A percentile compares a stretch with the other conserved stretches of the same genome.
Conservation (phyloP, 306 rosid species). For the Dryas alaskensis region DNA sequence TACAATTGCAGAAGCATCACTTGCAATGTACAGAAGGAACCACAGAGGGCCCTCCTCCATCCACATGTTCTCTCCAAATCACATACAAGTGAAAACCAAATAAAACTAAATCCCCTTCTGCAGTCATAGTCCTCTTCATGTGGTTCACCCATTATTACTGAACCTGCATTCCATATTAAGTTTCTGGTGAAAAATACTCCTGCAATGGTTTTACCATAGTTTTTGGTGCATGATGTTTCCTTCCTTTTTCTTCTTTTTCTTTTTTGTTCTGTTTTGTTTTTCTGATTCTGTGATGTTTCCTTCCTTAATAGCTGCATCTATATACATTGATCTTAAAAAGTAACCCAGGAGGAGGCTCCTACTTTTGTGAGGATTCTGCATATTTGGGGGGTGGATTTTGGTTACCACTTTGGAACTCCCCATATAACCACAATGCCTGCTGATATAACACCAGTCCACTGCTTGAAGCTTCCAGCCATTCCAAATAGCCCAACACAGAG, state of each 20-base stretch:
- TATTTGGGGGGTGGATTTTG: not conserved
- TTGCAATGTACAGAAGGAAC: conserved; percentile 3
- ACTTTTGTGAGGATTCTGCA: conserved; percentile 6
- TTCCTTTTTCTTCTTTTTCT: too few relatives aligned
- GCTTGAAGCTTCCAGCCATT: not conserved
- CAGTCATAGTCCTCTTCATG: not conserved
- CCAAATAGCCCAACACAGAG: not conserved
- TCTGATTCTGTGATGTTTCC: too few relatives aligned
- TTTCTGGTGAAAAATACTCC: not conserved
- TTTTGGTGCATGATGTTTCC: too few relatives aligned
- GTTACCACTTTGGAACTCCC: conserved; percentile 15
- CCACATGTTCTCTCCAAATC: conserved; percentile 4
- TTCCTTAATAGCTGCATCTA: conserved; percentile 4
- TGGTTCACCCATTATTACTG: not conserved
- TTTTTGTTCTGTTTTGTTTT: too few relatives aligned
- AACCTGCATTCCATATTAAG: not conserved
- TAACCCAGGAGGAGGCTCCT: conserved; percentile 15
- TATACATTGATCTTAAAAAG: conserved; percentile 4
- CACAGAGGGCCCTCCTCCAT: not conserved
- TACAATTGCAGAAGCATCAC: conserved; percentile 17
- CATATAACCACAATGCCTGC: not conserved
- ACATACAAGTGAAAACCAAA: conserved; percentile 20
- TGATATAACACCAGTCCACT: not conserved
- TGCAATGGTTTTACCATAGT: not conserved
- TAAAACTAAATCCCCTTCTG: conserved; percentile 7